These are phyloP conservation scores for Kodamaea arcana DNA, from an alignment of 1,139 yeast genomes.

Conservation along the genomic window DNA sequence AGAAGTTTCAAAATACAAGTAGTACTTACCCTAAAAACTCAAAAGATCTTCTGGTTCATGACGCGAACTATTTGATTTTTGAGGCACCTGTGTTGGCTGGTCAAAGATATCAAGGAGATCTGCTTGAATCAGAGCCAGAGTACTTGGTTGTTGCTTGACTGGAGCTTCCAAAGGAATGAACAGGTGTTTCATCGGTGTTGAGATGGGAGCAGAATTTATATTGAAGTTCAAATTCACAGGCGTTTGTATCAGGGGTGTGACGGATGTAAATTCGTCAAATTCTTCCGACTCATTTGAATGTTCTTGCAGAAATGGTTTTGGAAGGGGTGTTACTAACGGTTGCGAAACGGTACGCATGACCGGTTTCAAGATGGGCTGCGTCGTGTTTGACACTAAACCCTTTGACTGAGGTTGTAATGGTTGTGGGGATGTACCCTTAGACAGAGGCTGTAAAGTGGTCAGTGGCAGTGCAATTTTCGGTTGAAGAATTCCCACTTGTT, in stretches of 20 bases:
- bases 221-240: neutral
- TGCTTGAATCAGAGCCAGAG: neutral
- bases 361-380: too few species aligned
- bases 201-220: slow-evolving; percentile 1
- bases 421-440: too few species aligned
- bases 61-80: neutral
- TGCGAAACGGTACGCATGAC: too few species aligned
- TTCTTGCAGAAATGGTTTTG: neutral
- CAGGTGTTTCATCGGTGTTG: slow-evolving; percentile 1
- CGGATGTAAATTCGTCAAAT: slow-evolving; percentile 13
- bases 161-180: slow-evolving; percentile 4
- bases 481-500: too few species aligned
- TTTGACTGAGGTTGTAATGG: too few species aligned
- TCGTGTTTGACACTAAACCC: too few species aligned
- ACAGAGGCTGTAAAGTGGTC: too few species aligned
- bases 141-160: neutral
- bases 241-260: slow-evolving; percentile 2
- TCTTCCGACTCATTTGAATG: slow-evolving; percentile 7
- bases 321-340: neutral
- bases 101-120: slow-evolving; percentile 5
- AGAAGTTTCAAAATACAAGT: too few species aligned
- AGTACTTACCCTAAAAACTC: too few species aligned
- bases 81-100: neutral
- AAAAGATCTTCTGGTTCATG: slow-evolving; percentile 1
- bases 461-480: too few species aligned